Conservation (phyloP, 2,329 filamentous ascomycete species). For the Fusarium phyllophilum region DNA sequence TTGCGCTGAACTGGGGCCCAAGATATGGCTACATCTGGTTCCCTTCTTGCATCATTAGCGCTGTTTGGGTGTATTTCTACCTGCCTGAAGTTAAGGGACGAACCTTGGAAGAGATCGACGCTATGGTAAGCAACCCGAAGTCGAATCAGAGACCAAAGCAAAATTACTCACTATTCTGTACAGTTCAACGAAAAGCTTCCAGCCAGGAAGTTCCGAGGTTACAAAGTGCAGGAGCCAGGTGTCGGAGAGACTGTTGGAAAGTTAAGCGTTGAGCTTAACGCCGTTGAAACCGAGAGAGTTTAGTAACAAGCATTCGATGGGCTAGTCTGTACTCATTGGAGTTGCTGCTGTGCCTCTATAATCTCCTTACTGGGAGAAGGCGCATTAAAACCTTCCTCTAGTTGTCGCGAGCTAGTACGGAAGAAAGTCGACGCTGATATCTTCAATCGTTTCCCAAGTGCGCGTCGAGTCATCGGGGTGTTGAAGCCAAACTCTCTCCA, state of each 20-base stretch:
- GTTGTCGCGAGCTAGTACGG: not conserved
- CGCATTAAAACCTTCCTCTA: no score
- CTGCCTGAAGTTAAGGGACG: conserved; percentile 36
- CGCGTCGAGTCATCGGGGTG: not conserved
- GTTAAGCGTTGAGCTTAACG: conserved; percentile 19
- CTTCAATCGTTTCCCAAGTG: not conserved
- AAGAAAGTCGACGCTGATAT: not conserved
- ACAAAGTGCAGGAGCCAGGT: not conserved
- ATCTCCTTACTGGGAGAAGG: not conserved
- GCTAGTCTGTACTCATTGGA: no score
- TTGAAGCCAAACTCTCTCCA: conserved; percentile 20
- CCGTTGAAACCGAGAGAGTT: conserved; percentile 25
- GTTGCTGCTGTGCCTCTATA: not conserved
- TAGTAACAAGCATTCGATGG: rapidly evolving
- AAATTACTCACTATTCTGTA: not conserved
- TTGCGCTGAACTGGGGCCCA: conserved; percentile 37
- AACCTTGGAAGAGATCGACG: conserved; percentile 36
- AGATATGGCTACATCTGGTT: conserved; percentile 42
- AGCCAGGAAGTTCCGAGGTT: conserved; percentile 26
- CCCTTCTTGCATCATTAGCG: conserved; percentile 32
- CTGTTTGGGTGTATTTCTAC: conserved; percentile 37
- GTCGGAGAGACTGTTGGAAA: not conserved
- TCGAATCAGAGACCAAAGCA: no score
- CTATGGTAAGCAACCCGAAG: conserved; percentile 16
- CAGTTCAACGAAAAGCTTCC: conserved; percentile 32